Conservation (phyloP, 306 rosid species). For the Acmispon strigosus region DNA sequence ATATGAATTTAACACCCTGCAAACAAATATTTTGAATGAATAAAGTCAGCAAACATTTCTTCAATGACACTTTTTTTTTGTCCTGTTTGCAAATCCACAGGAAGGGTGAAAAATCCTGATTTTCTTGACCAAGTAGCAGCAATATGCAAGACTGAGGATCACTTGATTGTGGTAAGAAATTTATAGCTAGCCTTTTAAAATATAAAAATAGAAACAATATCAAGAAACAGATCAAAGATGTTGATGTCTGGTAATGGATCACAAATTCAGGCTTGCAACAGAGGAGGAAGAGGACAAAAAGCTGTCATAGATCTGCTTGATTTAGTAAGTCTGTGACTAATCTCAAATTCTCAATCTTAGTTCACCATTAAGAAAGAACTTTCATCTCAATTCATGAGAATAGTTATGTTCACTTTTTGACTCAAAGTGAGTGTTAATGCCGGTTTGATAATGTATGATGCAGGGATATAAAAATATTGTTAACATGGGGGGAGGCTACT, state of each 20-base stretch:
- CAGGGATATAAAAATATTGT: conserved; percentile 50
- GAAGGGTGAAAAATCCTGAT: conserved; percentile 29
- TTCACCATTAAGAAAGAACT: no score
- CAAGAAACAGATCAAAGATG: neutral
- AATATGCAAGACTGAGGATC: conserved; percentile 26
- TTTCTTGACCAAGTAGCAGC: conserved; percentile 22
- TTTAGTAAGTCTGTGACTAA: conserved; percentile 13
- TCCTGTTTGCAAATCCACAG: conserved; percentile 23
- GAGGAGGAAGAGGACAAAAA: conserved; percentile 25
- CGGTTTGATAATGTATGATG: neutral
- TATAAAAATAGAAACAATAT: neutral
- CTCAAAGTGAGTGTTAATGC: no score
- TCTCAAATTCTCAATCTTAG: neutral
- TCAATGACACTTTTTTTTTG: neutral
- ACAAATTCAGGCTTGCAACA: conserved; percentile 28
- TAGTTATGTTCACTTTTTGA: no score
- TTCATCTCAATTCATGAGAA: no score
- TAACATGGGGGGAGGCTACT: conserved; percentile 70
- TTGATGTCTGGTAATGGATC: neutral
- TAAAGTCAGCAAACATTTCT: neutral
- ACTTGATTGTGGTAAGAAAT: conserved; percentile 22
- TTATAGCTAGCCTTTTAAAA: neutral
- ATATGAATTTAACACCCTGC: no score
- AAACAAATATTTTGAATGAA: no score
- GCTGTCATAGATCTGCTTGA: conserved; percentile 18